Evolutionary conservation across 306 rosid species (phyloP).

Genomic region (Pyrus bretschneideri): DNA sequence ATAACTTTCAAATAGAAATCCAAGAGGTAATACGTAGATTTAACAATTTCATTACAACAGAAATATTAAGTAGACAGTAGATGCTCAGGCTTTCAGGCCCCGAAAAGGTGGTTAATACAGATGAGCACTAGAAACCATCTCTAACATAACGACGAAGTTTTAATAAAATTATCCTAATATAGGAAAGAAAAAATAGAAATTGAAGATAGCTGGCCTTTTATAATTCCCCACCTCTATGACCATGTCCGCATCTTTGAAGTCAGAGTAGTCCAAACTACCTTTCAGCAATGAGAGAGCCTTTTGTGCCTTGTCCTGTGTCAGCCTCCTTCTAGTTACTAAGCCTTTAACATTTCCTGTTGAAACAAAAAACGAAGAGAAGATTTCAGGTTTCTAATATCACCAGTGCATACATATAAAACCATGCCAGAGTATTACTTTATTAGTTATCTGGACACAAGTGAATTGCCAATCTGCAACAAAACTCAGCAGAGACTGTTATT

Average conservation of each 20-base stretch:
- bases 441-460: background rate
- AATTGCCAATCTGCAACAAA: background rate
- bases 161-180: background rate
- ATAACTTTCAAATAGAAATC: conserved; percentile 6
- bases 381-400: background rate
- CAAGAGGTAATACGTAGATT: background rate
- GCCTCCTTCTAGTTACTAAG: conserved; percentile 57
- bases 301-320: conserved; percentile 62
- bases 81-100: background rate
- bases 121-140: background rate
- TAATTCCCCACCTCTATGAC: conserved; percentile 70
- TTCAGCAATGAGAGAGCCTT: conserved; percentile 59
- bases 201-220: background rate
- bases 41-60: background rate
- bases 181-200: background rate
- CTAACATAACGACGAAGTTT: background rate
- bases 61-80: conserved; percentile 3
- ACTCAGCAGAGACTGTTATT: background rate
- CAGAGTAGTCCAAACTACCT: conserved; percentile 78
- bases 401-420: background rate
- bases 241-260: conserved; percentile 77
- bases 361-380: background rate
- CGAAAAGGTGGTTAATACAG: background rate
- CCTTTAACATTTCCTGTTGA: conserved; percentile 60
- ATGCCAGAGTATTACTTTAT: background rate